These are phyloP conservation scores for Allomyces macrogynus DNA, from an alignment of 192 early-diverging fungal genomes.

Conservation along the genomic window DNA sequence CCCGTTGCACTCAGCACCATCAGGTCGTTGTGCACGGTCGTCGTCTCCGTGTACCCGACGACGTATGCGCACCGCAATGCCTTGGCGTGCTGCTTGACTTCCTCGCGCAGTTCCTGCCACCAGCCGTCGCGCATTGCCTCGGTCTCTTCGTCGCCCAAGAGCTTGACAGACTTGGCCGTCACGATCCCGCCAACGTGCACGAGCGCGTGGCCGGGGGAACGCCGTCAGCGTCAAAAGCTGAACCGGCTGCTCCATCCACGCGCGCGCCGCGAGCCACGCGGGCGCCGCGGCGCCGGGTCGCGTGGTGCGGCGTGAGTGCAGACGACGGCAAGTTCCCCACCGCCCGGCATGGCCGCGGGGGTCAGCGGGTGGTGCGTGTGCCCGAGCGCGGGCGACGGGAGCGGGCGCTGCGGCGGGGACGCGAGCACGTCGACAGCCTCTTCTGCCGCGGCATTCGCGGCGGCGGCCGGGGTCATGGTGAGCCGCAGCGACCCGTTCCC, in stretches of 20 bases:
- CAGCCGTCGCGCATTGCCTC: slow-evolving; percentile 28
- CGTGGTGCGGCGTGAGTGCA: too few species aligned
- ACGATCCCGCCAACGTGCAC: slow-evolving; percentile 35
- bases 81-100: slow-evolving; percentile 54
- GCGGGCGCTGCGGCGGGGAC: too few species aligned
- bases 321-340: neutral
- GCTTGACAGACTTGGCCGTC: slow-evolving; percentile 38
- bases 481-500: too few species aligned
- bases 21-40: slow-evolving; percentile 43
- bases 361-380: slow-evolving; percentile 8
- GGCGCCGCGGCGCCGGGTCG: too few species aligned
- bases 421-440: too few species aligned
- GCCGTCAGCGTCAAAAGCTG: slow-evolving; percentile 22
- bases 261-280: too few species aligned
- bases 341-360: slow-evolving; percentile 9
- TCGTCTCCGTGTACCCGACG: slow-evolving; percentile 49
- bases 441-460: too few species aligned
- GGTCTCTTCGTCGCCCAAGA: slow-evolving; percentile 22
- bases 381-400: too few species aligned
- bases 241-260: slow-evolving; percentile 4
- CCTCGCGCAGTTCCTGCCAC: slow-evolving; percentile 57
- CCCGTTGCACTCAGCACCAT: slow-evolving; percentile 42
- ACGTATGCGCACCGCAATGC: slow-evolving; percentile 44
- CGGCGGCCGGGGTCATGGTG: too few species aligned
- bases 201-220: slow-evolving; percentile 27